phyloP scores from a whole-genome alignment of 768 basidiomycete species.

The Pleurotus salmoneostramineus region DNA sequence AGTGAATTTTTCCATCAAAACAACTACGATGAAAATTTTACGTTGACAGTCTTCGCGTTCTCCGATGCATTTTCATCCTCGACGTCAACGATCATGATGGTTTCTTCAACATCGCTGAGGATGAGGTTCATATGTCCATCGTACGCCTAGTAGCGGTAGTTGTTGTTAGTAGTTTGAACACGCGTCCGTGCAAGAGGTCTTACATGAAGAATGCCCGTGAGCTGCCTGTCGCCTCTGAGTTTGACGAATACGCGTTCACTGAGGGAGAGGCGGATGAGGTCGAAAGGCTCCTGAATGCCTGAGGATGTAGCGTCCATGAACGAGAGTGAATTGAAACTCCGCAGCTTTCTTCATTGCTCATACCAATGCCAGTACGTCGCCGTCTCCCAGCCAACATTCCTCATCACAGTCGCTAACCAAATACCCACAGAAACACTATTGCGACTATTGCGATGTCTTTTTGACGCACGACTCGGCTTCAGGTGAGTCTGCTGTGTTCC shows the following conservation, averaged over 20 bases:
- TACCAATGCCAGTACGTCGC: constrained; percentile 63
- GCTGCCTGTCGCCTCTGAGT: constrained; percentile 88
- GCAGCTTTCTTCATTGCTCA: constrained; percentile 13
- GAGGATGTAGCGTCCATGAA: constrained; percentile 68
- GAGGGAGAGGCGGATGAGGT: constrained; percentile 92
- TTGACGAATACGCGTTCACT: constrained; percentile 99
- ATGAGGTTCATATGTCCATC: constrained; percentile 99
- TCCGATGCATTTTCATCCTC: constrained; percentile 56
- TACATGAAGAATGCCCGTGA: constrained; percentile 91
- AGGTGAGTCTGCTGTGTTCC: constrained; percentile 41
- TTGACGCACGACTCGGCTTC: constrained; percentile 93
- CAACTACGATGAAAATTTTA: constrained; percentile 22
- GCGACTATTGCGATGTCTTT: constrained; percentile 92
- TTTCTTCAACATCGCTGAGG: constrained; percentile 96
- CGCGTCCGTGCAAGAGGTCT: constrained; percentile 21
- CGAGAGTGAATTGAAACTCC: constrained; percentile 22
- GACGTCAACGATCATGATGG: constrained; percentile 90
- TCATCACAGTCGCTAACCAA: constrained; percentile 5
- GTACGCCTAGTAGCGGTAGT: constrained; percentile 67
- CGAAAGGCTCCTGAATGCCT: constrained; percentile 93
- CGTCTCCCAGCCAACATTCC: constrained; percentile 1
- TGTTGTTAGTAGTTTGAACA: constrained; percentile 8
- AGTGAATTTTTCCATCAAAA: constrained; percentile 1
- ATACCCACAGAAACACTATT: constrained; percentile 76
- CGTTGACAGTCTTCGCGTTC: constrained; percentile 62